Conservation (phyloP, 441 rosid genomes). For the Populus hybrid region DNA sequence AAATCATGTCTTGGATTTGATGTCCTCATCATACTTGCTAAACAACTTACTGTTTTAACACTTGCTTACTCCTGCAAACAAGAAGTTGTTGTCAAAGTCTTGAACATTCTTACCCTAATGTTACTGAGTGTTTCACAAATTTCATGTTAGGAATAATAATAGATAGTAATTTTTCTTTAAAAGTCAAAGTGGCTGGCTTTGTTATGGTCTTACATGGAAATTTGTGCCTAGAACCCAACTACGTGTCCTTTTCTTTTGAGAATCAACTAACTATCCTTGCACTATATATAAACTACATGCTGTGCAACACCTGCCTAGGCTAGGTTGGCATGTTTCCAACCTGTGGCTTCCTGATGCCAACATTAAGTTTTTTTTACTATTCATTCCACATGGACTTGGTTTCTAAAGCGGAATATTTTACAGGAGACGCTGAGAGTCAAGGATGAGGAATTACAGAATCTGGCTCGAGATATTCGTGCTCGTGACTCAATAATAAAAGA, state of each 20-base stretch:
- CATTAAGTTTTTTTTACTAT: not conserved
- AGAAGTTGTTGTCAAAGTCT: not conserved
- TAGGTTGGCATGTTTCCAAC: constrained; percentile 9
- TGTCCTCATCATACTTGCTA: not conserved
- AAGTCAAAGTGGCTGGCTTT: not conserved
- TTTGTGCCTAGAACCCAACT: not conserved
- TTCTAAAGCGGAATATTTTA: constrained; percentile 17
- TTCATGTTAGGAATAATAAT: not conserved
- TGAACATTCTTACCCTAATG: not conserved
- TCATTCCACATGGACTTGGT: constrained; percentile 17
- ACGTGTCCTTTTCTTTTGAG: not conserved
- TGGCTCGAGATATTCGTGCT: constrained; percentile 88
- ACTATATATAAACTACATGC: not conserved
- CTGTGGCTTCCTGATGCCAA: constrained; percentile 1
- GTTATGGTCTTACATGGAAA: not conserved
- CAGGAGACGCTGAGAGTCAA: constrained; percentile 94
- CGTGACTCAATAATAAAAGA: constrained; percentile 87
- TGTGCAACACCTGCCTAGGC: not conserved
- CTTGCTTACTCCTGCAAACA: not conserved
- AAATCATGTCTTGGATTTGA: no score
- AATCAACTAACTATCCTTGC: not conserved
- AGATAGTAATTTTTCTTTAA: no score
- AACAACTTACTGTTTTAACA: not conserved
- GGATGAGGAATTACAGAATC: constrained; percentile 92
- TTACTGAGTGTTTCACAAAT: not conserved